Conservation (phyloP, 257 asterid genomes). For the Misopates orontium region DNA sequence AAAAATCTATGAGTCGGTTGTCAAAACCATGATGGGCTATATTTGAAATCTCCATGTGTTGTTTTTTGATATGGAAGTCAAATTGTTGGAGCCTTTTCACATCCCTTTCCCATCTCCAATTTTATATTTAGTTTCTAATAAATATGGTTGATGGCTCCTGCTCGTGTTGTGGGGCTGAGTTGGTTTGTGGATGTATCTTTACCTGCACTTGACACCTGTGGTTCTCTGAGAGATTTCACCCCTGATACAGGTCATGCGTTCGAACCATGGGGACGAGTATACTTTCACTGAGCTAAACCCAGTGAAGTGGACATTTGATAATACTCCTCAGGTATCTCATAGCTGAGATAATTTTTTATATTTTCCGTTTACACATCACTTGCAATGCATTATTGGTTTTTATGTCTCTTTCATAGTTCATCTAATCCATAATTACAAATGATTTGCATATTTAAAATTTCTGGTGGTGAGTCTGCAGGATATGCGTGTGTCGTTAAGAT, state of each 20-base stretch:
- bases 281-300: slow-evolving; percentile 63
- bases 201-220: not conserved
- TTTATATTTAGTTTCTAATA: not conserved
- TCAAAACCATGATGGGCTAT: too few species aligned
- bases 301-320: slow-evolving; percentile 58
- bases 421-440: not conserved
- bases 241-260: slow-evolving; percentile 67
- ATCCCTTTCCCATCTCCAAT: not conserved
- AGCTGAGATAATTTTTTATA: slow-evolving; percentile 4
- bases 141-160: not conserved
- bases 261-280: slow-evolving; percentile 68
- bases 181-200: not conserved
- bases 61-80: not conserved
- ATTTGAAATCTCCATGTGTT: too few species aligned
- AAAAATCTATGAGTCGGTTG: too few species aligned
- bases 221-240: not conserved
- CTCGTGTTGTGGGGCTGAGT: slow-evolving; percentile 13
- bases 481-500: not conserved
- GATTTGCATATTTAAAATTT: slow-evolving; percentile 1
- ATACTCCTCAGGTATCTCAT: slow-evolving; percentile 63
- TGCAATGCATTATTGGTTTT: slow-evolving; percentile 7
- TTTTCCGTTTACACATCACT: slow-evolving; percentile 10
- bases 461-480: slow-evolving; percentile 9
- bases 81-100: not conserved
- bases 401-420: slow-evolving; percentile 3